Percentiles rank a stretch among this genome's conserved stretches.
These are phyloP conservation scores for Calonectria hongkongensis DNA, from an alignment of 2,329 filamentous ascomycete species.

Conservation along the genomic window DNA sequence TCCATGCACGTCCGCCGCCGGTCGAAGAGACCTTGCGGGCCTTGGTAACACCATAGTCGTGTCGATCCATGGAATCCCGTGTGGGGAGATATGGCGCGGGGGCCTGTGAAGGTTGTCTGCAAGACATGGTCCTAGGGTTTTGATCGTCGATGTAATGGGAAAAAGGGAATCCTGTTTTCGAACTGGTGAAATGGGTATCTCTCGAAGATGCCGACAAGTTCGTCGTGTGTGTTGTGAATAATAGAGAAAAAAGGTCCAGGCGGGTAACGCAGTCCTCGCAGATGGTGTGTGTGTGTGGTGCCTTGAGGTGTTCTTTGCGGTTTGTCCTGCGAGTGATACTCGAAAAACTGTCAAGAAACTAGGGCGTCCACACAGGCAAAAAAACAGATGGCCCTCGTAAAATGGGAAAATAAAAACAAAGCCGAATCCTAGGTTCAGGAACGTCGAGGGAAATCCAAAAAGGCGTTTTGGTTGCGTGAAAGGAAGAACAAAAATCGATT, in stretches of 20 bases:
- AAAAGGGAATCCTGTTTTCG: slow-evolving; percentile 44
- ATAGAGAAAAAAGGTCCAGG: background rate
- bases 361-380: slow-evolving; percentile 40
- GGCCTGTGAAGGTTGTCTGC: slow-evolving; percentile 67
- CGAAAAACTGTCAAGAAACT: slow-evolving; percentile 52
- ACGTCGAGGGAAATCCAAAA: slow-evolving; percentile 35
- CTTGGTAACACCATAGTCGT: slow-evolving; percentile 77
- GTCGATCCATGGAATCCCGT: slow-evolving; percentile 73
- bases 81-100: slow-evolving; percentile 69
- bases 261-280: slow-evolving; percentile 32
- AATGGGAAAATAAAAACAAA: slow-evolving; percentile 1
- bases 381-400: slow-evolving; percentile 20
- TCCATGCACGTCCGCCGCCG: slow-evolving; percentile 87
- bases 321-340: slow-evolving; percentile 54
- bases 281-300: slow-evolving; percentile 30
- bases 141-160: slow-evolving; percentile 37
- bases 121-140: slow-evolving; percentile 66
- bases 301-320: slow-evolving; percentile 45
- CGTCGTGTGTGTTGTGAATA: slow-evolving; percentile 40
- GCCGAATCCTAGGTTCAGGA: slow-evolving; percentile 6
- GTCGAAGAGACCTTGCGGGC: slow-evolving; percentile 81
- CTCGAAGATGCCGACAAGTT: slow-evolving; percentile 41
- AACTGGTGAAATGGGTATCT: slow-evolving; percentile 50
- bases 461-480: slow-evolving; percentile 27
- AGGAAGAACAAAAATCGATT: slow-evolving; percentile 39